These are phyloP conservation scores for Guadua angustifolia DNA, from an alignment of 176 grass and related monocot species.

Conservation along the genomic window DNA sequence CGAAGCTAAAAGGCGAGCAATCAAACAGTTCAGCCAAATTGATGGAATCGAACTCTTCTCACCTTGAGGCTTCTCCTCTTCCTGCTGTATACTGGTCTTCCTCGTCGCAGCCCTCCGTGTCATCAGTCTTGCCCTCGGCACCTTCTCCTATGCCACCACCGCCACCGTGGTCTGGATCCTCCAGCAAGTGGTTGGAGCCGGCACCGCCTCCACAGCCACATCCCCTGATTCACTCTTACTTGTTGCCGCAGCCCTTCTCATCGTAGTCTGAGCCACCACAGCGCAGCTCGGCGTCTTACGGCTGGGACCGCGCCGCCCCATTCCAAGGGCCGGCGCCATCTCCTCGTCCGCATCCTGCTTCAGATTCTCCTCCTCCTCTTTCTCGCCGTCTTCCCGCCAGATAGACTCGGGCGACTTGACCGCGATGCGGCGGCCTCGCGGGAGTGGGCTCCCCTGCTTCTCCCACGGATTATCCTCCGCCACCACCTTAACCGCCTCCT, in stretches of 20 bases:
- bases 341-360: not conserved
- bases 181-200: constrained; percentile 26
- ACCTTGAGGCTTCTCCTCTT: no score
- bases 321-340: not conserved
- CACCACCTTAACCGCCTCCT: not conserved
- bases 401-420: not conserved
- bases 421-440: not conserved
- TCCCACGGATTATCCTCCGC: constrained; percentile 6
- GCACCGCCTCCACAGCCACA: not conserved
- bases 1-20: no score
- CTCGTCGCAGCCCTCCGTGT: constrained; percentile 6
- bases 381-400: no score
- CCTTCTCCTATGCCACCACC: not conserved
- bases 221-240: not conserved
- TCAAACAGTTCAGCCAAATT: no score
- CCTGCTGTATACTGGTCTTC: constrained; percentile 1
- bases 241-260: not conserved
- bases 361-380: not conserved
- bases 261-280: constrained; percentile 7
- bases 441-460: constrained; percentile 31
- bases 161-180: not conserved
- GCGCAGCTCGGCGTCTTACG: not conserved
- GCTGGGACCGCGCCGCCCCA: not conserved
- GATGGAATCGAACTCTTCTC: no score
- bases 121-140: not conserved